Evolutionary conservation across 257 asterid species (phyloP), one percentile per base, ranked within the genome.

Genomic region (Gardenia jasminoides): DNA sequence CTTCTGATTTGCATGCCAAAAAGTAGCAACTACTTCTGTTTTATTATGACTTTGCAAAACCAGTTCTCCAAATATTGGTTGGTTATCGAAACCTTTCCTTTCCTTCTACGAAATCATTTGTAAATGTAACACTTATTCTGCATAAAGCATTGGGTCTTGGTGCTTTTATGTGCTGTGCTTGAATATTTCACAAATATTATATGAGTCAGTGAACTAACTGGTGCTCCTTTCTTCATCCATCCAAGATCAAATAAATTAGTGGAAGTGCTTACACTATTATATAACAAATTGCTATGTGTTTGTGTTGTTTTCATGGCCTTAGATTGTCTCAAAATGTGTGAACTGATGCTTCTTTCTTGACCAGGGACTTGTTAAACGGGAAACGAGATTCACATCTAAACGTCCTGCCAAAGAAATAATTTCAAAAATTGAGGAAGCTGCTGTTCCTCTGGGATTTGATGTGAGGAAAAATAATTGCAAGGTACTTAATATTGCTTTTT

Each of bases 381-480:
- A 95, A 84, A 95, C 97, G 0, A 88, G 98, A 84, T 95, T 95
- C 88, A 88, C 98, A 8, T 95, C 99, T 11, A 91, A 81, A 76
- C 67, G 89, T 67, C 83, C 99, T 3, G 98, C 99, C 31, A 91
- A 86, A 56, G 98, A 95, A 77, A 95, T 95, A 47, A 85, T 91
- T 41, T 87, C 84, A 41, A 92, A 90, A 86, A 95, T 95, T 31
- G 99, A 93, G 84, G 86, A 87, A 87, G 96, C 99, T 65, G 99
- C 93, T 22, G 86, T 87, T 62, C 98, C 99, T 76, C 87, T 95
- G n/a, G 99, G 98, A 36, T 95, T 93, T 81, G 97, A 87, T 81
- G 97, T 95, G 80, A 89, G 82, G 72, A 95, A 88, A 83, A 95
- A 93, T 87, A 92, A 95, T 79, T 95, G 90, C 90, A 95, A 93